Evolutionary conservation across 345 rosid genomes (phyloP).

Genomic region (Rhodomyrtus tomentosa): DNA sequence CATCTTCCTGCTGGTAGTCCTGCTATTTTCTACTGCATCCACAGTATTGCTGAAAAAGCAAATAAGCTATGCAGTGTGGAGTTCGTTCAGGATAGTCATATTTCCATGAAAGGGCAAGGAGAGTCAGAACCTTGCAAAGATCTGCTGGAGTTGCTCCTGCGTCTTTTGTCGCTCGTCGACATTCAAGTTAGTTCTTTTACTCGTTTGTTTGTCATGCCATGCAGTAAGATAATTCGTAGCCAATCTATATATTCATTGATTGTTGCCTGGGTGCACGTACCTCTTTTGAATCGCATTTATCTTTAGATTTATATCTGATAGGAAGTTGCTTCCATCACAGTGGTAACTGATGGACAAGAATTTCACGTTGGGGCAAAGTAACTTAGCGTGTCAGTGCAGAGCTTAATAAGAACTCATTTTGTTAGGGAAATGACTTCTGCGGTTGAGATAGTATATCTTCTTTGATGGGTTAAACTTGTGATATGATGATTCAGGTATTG

Average conservation of each 20-base stretch:
- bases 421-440: background rate
- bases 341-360: background rate
- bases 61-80: conserved; percentile 26
- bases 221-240: background rate
- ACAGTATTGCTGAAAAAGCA: conserved; percentile 65
- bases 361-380: background rate
- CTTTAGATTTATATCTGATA: background rate
- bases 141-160: conserved; percentile 60
- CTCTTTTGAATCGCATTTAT: background rate
- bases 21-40: conserved; percentile 61
- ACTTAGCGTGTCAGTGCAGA: background rate
- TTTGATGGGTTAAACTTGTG: background rate
- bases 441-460: background rate
- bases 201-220: background rate
- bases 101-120: conserved; percentile 52
- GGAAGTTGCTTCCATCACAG: background rate
- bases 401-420: background rate
- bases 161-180: conserved; percentile 73
- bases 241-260: background rate
- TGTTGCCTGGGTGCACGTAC: background rate
- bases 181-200: conserved; percentile 47
- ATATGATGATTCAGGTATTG: conserved; percentile 36
- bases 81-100: conserved; percentile 14
- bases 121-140: conserved; percentile 49
- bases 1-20: conserved; percentile 96